Conservation (phyloP, 306 rosid genomes). For the Lathyrus oleraceus region DNA sequence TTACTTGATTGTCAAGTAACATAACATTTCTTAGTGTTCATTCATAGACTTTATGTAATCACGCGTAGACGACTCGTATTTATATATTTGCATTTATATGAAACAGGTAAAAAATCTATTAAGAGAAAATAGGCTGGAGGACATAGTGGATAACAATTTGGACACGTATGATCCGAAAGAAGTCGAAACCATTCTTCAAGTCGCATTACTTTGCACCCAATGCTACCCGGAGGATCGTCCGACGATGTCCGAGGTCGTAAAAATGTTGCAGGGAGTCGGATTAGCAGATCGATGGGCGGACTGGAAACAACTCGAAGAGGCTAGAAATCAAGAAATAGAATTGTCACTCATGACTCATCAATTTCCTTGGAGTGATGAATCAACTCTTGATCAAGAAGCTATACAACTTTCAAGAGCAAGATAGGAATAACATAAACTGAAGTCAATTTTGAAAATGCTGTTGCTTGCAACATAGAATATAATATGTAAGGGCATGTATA, state of each 20-base stretch:
- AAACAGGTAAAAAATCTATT: slow-evolving; percentile 69
- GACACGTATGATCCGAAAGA: slow-evolving; percentile 57
- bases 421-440: slow-evolving; percentile 29
- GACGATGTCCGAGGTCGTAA: slow-evolving; percentile 67
- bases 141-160: slow-evolving; percentile 75
- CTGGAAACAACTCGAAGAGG: slow-evolving; percentile 73
- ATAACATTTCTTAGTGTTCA: neutral
- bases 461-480: slow-evolving; percentile 27
- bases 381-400: slow-evolving; percentile 83
- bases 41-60: neutral
- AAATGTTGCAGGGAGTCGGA: slow-evolving; percentile 65
- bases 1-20: neutral
- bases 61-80: neutral
- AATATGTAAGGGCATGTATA: slow-evolving; percentile 9
- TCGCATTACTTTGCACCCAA: slow-evolving; percentile 85
- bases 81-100: neutral
- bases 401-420: slow-evolving; percentile 81
- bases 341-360: slow-evolving; percentile 54
- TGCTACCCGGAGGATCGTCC: slow-evolving; percentile 73
- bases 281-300: slow-evolving; percentile 81
- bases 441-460: slow-evolving; percentile 41
- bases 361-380: slow-evolving; percentile 79
- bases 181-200: slow-evolving; percentile 67
- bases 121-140: slow-evolving; percentile 74
- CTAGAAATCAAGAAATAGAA: slow-evolving; percentile 57